Base-by-base conservation (phyloP, 805 yeast species). In the Saccharomycopsis synnaedendra region DNA sequence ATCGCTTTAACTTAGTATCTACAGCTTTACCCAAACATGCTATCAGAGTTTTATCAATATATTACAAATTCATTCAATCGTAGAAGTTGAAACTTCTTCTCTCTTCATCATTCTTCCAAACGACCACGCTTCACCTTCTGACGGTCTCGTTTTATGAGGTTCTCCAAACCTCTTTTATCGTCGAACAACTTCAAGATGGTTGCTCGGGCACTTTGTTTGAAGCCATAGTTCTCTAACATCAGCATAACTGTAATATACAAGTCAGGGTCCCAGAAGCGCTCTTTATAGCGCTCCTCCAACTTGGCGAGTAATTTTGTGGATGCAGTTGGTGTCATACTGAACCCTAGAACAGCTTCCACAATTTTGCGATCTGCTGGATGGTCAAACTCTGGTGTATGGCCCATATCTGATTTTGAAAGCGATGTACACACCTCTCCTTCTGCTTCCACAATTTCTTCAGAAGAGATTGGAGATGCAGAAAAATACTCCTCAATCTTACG, bases 181-280 rank as follows among this genome's bases (percentile, higher is more conserved):
- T 46, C 30, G 41, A 52, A 52, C 28, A 52, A 36, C 7, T 48
- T 36, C 6, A 52, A 30, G n/a, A 52, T 47, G 39, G 47, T 49
- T 28, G 33, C 42, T 42, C 49, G 41, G 5, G 53, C 42, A 9
- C 47, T 33, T 5, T 30, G 31, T 33, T 48, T 52, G 42, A 44
- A 63, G 55, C 49, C 65, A 69, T 29, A 62, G 54, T 50, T 66
- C 69, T 55, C 64, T 66, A 41, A 67, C 65, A 57, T 63, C 65
- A 34, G 62, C 62, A 51, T 68, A 5, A 41, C 53, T 5, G 46
- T 35, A 19, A 50, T 35, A 32, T 33, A 50, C 31, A 50, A 40
- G 9, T 52, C 53, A 3, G 53, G 51, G 29, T 39, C 34, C 5
- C 38, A 28, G 38, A 52, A 52, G 29, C 51, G 34, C 9, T 50